A percentile compares a stretch with the other conserved stretches of the same genome.
Evolutionary conservation across 805 yeast species (phyloP).

Genomic region (Metschnikowia cerradonensis): DNA sequence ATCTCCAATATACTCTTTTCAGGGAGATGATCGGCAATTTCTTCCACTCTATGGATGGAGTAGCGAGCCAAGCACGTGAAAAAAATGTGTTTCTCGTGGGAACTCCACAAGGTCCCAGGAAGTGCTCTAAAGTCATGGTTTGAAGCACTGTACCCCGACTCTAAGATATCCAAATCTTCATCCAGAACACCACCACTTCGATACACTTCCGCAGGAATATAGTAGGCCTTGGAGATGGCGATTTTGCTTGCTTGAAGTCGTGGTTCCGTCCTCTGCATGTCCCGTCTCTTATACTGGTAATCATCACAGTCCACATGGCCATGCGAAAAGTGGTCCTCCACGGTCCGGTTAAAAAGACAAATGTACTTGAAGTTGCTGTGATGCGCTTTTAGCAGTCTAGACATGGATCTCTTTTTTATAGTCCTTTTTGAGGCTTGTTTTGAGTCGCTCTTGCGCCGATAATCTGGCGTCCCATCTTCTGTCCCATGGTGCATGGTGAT

Average conservation of each 20-base stretch:
- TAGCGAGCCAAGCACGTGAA: slow-evolving; percentile 47
- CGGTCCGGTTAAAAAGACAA: slow-evolving; percentile 9
- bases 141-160: too few relatives aligned
- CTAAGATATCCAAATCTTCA: neutral
- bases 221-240: slow-evolving; percentile 8
- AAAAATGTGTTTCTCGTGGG: slow-evolving; percentile 47
- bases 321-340: slow-evolving; percentile 8
- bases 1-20: slow-evolving; percentile 44
- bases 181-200: neutral
- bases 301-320: slow-evolving; percentile 1
- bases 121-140: neutral
- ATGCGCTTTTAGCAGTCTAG: neutral
- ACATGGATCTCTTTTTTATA: too few relatives aligned
- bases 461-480: too few relatives aligned
- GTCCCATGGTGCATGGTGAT: too few relatives aligned
- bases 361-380: slow-evolving; percentile 1
- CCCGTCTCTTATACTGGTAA: neutral
- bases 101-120: slow-evolving; percentile 43
- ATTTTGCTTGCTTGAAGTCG: slow-evolving; percentile 12
- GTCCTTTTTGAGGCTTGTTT: too few relatives aligned
- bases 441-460: too few relatives aligned
- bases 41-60: slow-evolving; percentile 45
- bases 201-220: slow-evolving; percentile 2
- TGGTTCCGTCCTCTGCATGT: neutral
- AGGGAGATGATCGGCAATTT: slow-evolving; percentile 35